Evolutionary conservation across 2,329 filamentous ascomycete species (phyloP).

Genomic region (Paecilomyces fulvus): DNA sequence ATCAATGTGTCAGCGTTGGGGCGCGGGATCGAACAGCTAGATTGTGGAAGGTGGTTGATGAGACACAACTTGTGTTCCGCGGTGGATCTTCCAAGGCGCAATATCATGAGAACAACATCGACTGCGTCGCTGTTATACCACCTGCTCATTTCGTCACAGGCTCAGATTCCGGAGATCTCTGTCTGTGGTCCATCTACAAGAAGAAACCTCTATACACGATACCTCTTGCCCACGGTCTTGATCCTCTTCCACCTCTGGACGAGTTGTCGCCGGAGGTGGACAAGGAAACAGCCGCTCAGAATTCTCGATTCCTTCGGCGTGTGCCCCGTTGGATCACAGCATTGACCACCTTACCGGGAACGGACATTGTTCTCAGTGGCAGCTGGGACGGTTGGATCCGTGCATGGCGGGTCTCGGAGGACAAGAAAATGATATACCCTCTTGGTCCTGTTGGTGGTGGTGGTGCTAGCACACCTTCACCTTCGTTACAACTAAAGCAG

Average conservation of each 20-base stretch:
- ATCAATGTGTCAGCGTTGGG: slow-evolving; percentile 85
- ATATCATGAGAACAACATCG: slow-evolving; percentile 73
- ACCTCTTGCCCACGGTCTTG: slow-evolving; percentile 74
- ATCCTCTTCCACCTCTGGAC: slow-evolving; percentile 58
- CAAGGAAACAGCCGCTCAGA: slow-evolving; percentile 41
- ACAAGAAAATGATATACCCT: slow-evolving; percentile 69
- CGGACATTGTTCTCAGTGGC: slow-evolving; percentile 79
- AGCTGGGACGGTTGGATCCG: slow-evolving; percentile 90
- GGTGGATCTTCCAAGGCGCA: slow-evolving; percentile 53
- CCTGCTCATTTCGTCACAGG: slow-evolving; percentile 88
- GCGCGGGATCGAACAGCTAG: slow-evolving; percentile 84
- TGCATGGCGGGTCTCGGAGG: slow-evolving; percentile 74
- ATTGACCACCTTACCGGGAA: slow-evolving; percentile 75
- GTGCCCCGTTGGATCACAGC: slow-evolving; percentile 85
- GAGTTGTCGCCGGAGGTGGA: slow-evolving; percentile 68
- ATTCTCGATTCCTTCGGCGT: slow-evolving; percentile 43
- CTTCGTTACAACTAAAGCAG: slow-evolving; percentile 26
- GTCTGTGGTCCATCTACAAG: slow-evolving; percentile 81
- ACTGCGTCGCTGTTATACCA: slow-evolving; percentile 85
- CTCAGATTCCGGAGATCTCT: slow-evolving; percentile 79
- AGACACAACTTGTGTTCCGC: slow-evolving; percentile 90
- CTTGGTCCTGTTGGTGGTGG: slow-evolving; percentile 55
- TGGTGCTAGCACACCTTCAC: slow-evolving; percentile 8
- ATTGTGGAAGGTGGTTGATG: slow-evolving; percentile 92
- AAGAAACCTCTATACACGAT: slow-evolving; percentile 87